These are phyloP conservation scores for Grifola frondosa DNA, from an alignment of 1,284 basidiomycete species.

Conservation along the genomic window DNA sequence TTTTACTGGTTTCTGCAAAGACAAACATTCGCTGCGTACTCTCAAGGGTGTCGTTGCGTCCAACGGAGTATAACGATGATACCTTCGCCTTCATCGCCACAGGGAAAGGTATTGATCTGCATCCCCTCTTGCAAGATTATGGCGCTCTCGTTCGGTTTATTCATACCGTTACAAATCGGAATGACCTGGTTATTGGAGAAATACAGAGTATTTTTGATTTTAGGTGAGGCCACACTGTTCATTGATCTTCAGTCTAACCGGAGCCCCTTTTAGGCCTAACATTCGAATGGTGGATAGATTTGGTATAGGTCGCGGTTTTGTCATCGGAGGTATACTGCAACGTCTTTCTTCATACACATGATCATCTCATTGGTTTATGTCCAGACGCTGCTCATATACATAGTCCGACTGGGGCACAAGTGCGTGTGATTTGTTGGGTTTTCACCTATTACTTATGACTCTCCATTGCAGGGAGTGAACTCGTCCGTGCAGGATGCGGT, in stretches of 20 bases:
- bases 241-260: too few relatives aligned
- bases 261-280: conserved; percentile 32
- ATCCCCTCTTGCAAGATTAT: conserved; percentile 8
- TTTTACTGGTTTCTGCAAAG: too few relatives aligned
- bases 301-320: conserved; percentile 31
- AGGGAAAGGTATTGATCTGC: too few relatives aligned
- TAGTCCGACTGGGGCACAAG: conserved; percentile 31
- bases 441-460: too few relatives aligned
- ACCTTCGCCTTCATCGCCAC: too few relatives aligned
- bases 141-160: too few relatives aligned
- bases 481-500: conserved; percentile 23
- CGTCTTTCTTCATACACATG: background rate
- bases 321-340: conserved; percentile 42
- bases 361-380: too few relatives aligned
- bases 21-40: too few relatives aligned
- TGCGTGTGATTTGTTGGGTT: too few relatives aligned
- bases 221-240: background rate
- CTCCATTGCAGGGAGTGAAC: conserved; percentile 18
- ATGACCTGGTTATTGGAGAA: background rate
- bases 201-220: background rate
- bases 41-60: too few relatives aligned
- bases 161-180: background rate
- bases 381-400: conserved; percentile 32
- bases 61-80: too few relatives aligned
- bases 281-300: conserved; percentile 37